Evolutionary conservation across 257 asterid genomes (phyloP), one percentile per base, ranked within the genome.

Genomic region (Solanum habrochaites): DNA sequence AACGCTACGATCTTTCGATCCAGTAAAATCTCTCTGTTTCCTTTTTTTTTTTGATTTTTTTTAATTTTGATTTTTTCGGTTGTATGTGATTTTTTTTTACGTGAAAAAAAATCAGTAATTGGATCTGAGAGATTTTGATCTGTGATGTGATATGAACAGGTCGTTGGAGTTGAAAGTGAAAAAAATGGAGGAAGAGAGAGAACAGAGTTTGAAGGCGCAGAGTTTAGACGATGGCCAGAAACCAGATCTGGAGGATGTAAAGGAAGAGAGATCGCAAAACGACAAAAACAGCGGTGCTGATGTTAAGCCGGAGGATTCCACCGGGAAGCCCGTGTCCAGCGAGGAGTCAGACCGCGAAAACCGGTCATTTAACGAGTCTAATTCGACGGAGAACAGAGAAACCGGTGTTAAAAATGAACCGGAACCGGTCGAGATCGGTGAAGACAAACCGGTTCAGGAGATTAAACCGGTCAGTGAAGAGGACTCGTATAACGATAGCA

Each of bases 121-220:
- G 86, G 90, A 91, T 89, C 91, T 83, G 88, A 87, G 88, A 85
- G 85, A 67, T 39, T 37, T 86, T 86, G 88, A 86, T 86, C 67
- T 64, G 80, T 78, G 81, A 40, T n/a, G n/a, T 77, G 80, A 66
- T 78, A 71, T 85, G 89, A 85, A 72, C 91, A 91, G 93, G 90
- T 88, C 89, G 52, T 87, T 90, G 89, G 85, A 91, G 89, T 83
- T 84, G 88, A 90, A 86, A 82, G 91, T 89, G 88, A 91, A 90
- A 90, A 89, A 88, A 82, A 88, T 91, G 91, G 88, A 88, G 87
- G 92, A 87, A 27, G 93, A 91, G 85, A 87, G 92, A 81, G 93
- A 89, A 13, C 78, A 62, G 81, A 89, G 85, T 72, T n/a, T 58
- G 62, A 77, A 81, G 73, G 88, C 37, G 49, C 9, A 29, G 56